phyloP scores from a whole-genome alignment of 495 filamentous ascomycete genomes.

The Podospora fimiseda region DNA sequence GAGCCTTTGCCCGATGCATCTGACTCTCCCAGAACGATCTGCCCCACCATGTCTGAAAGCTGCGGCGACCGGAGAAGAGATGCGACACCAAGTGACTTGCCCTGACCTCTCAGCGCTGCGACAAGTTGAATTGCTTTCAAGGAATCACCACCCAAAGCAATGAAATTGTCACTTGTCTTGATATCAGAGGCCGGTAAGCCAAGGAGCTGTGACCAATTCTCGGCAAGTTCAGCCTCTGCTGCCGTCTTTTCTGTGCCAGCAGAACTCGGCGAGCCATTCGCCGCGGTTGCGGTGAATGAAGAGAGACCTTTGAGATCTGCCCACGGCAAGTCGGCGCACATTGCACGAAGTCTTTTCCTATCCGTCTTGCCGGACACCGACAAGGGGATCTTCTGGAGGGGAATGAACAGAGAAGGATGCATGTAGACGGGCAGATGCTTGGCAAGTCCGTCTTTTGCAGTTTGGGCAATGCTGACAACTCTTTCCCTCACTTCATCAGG shows the following conservation, averaged over 20 bases:
- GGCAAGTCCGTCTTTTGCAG: slow-evolving; percentile 7
- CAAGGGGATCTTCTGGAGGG: slow-evolving; percentile 25
- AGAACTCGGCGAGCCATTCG: not conserved
- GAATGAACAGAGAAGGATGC: slow-evolving; percentile 40
- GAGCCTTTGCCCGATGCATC: not conserved
- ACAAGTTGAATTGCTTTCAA: slow-evolving; percentile 24
- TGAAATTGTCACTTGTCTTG: slow-evolving; percentile 19
- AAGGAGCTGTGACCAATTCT: slow-evolving; percentile 13
- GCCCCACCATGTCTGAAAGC: slow-evolving; percentile 15
- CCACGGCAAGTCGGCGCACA: slow-evolving; percentile 13
- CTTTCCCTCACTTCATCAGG: not conserved
- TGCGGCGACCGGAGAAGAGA: slow-evolving; percentile 11
- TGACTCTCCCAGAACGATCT: not conserved
- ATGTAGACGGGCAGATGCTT: slow-evolving; percentile 46
- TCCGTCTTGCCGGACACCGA: slow-evolving; percentile 47
- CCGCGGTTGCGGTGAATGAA: no score
- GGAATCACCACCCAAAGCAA: slow-evolving; percentile 26
- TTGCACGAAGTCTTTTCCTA: slow-evolving; percentile 34
- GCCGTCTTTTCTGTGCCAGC: not conserved
- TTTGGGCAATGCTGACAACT: slow-evolving; percentile 2
- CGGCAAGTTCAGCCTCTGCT: slow-evolving; percentile 7
- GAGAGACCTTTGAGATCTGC: slow-evolving; percentile 2
- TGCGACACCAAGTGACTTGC: slow-evolving; percentile 16
- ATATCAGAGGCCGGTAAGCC: slow-evolving; percentile 1
- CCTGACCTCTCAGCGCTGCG: slow-evolving; percentile 12